Base-by-base conservation (phyloP, 345 rosid species). In the Chamaenerion angustifolium region DNA sequence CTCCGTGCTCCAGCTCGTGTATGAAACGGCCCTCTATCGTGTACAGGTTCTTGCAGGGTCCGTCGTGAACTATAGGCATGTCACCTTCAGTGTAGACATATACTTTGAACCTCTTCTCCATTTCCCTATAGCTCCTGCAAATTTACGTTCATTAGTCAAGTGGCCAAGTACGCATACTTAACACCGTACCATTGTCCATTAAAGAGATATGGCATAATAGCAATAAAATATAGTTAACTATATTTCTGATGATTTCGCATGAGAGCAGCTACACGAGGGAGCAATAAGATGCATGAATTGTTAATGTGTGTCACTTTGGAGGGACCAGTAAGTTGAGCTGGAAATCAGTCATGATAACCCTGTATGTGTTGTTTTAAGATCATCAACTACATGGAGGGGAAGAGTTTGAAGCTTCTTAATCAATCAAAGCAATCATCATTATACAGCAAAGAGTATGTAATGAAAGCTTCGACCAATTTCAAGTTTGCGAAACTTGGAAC, bases 31-130 rank as follows among this genome's bases (percentile, higher is more conserved):
- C 95, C 78, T 86, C 98, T 16, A 81, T 64, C 4, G 92, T 60
- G 60, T 90, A 85, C 1, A 89, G 68, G 42, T 82, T 59, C 61
- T 89, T 89, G 71, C 95, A 82, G 27, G 97, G 97, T 42, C 97
- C 97, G 45, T 68, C 59, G 49, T 89, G 97, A 14, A 76, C 76
- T 1, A 89, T 64, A 27, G 97, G 97, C 9, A 52, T 56, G 45
- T 80, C 94, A 14, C 97, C 97, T 68, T 88, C 97, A 16, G 52
- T 55, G 67, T 89, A 89, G 40, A 89, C 95, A 50, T 73, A 85
- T 8, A 89, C 89, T 65, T 82, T 85, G 74, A 89, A 80, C 65
- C 79, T 76, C 68, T 52, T 85, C 70, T 89, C 97, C 95, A 89
- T 85, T 55, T 89, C 94, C 62, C 48, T 1, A 43, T 89, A 85